phyloP scores from a whole-genome alignment of 164 flowering plant species.

The Chloranthus sessilifolius region DNA sequence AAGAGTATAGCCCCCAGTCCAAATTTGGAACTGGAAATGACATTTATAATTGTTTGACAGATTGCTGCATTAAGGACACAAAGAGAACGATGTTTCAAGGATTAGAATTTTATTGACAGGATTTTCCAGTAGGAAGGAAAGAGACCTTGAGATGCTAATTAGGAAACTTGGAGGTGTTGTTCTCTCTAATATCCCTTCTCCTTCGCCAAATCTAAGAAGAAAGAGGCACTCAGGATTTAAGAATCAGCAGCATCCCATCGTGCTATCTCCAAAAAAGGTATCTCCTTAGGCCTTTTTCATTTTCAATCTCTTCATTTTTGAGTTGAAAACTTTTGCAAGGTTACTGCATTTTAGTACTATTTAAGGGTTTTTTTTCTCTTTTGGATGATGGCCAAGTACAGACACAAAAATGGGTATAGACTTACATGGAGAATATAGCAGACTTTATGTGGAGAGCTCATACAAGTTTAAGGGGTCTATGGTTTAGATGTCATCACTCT shows the following conservation, averaged over 20 bases:
- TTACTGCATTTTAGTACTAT: too few relatives aligned
- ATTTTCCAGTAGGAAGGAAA: slow-evolving; percentile 43
- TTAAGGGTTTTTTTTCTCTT: too few relatives aligned
- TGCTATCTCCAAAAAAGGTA: slow-evolving; percentile 67
- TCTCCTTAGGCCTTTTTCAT: slow-evolving; percentile 1
- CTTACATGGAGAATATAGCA: too few relatives aligned
- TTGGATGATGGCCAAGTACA: too few relatives aligned
- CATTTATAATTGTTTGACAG: slow-evolving; percentile 16
- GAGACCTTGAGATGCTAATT: slow-evolving; percentile 48
- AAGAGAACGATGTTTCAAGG: slow-evolving; percentile 50
- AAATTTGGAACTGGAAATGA: slow-evolving; percentile 23
- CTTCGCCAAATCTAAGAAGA: slow-evolving; percentile 27
- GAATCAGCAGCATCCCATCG: slow-evolving; percentile 42
- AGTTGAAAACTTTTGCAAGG: too few relatives aligned
- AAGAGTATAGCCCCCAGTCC: slow-evolving; percentile 11
- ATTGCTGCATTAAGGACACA: slow-evolving; percentile 7
- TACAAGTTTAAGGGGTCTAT: too few relatives aligned
- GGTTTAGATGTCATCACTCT: too few relatives aligned
- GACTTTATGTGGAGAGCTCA: too few relatives aligned
- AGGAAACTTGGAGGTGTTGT: slow-evolving; percentile 66
- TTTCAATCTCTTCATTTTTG: too few relatives aligned
- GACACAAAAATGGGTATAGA: too few relatives aligned
- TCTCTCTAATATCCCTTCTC: slow-evolving; percentile 60
- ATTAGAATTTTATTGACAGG: slow-evolving; percentile 78
- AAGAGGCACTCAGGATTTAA: slow-evolving; percentile 25